These are phyloP conservation scores for Fusarium multiceps DNA, from an alignment of 2,329 filamentous ascomycete species.

Conservation along the genomic window DNA sequence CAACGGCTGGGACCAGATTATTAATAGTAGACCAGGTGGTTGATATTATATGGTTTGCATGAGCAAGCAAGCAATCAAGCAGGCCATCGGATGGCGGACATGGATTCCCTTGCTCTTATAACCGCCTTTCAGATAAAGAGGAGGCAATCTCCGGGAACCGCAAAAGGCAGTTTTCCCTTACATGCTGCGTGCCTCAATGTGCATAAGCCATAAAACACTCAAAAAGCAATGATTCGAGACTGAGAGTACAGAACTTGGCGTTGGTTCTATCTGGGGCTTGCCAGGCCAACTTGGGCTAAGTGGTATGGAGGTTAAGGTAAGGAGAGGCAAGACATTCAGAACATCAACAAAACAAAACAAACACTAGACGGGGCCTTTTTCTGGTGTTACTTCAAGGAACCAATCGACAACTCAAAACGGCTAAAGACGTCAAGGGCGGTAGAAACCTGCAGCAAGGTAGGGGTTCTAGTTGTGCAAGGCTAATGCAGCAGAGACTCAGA, in stretches of 20 bases:
- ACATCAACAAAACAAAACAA: conserved; percentile 33
- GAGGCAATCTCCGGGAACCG: conserved; percentile 22
- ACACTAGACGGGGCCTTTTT: conserved; percentile 7
- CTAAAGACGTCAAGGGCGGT: conserved; percentile 36
- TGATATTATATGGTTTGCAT: conserved; percentile 20
- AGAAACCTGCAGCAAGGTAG: conserved; percentile 40
- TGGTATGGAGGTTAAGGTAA: conserved; percentile 43
- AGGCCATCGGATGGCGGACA: conserved; percentile 19
- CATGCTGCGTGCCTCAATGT: conserved; percentile 31
- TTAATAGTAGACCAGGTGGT: not conserved
- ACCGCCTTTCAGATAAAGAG: not conserved
- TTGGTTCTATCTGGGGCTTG: conserved; percentile 27
- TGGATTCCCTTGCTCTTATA: conserved; percentile 37
- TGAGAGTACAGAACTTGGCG: conserved; percentile 29
- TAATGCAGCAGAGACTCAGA: conserved; percentile 16
- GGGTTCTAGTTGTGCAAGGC: conserved; percentile 24
- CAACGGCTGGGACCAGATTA: conserved; percentile 7
- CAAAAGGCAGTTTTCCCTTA: conserved; percentile 29
- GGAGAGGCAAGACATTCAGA: conserved; percentile 43
- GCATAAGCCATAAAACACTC: conserved; percentile 16
- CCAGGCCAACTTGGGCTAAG: conserved; percentile 41
- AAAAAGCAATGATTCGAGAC: conserved; percentile 36
- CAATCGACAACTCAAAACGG: conserved; percentile 26
- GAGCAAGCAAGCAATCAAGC: conserved; percentile 15
- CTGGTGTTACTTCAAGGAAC: conserved; percentile 19